Percentiles rank a stretch among this genome's conserved stretches.
These are phyloP conservation scores for Hansenula sp. DNA, from an alignment of 1,139 yeast species.

Conservation along the genomic window DNA sequence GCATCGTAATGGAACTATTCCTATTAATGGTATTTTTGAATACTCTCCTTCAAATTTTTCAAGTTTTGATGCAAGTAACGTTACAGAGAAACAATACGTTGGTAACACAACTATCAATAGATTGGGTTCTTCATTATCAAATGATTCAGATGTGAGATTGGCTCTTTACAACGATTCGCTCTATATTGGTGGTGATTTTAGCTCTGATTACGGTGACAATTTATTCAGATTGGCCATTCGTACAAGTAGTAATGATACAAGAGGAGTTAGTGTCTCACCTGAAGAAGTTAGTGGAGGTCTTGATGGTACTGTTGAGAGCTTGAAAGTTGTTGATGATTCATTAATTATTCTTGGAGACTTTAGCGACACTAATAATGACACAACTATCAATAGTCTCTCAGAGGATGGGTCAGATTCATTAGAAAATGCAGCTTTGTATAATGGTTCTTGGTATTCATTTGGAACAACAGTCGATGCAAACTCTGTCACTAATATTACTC, in stretches of 20 bases:
- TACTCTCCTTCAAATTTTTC: constrained; percentile 72
- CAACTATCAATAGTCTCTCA: constrained; percentile 9
- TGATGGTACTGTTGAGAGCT: constrained; percentile 31
- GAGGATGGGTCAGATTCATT: constrained; percentile 2
- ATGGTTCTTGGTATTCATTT: constrained; percentile 25
- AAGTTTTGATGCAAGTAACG: constrained; percentile 26
- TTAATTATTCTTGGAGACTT: constrained; percentile 36
- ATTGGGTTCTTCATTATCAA: constrained; percentile 48
- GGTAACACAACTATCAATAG: constrained; percentile 67
- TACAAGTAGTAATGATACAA: constrained; percentile 6
- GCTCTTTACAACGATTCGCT: constrained; percentile 27
- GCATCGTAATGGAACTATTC: constrained; percentile 29
- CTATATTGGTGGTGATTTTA: constrained; percentile 48
- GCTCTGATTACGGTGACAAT: constrained; percentile 33
- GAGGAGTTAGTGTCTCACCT: constrained; percentile 3
- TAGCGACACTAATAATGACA: constrained; percentile 24
- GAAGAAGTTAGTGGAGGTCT: constrained; percentile 30
- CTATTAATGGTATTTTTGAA: constrained; percentile 75
- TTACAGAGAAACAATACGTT: constrained; percentile 38
- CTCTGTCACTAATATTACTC: constrained; percentile 22
- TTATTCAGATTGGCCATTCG: constrained; percentile 26
- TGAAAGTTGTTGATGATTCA: constrained; percentile 23
- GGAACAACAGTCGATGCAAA: constrained; percentile 12
- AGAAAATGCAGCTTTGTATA: constrained; percentile 24
- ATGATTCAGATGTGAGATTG: constrained; percentile 38